Evolutionary conservation across 441 rosid species (phyloP).

Genomic region (Jatropha multifida): DNA sequence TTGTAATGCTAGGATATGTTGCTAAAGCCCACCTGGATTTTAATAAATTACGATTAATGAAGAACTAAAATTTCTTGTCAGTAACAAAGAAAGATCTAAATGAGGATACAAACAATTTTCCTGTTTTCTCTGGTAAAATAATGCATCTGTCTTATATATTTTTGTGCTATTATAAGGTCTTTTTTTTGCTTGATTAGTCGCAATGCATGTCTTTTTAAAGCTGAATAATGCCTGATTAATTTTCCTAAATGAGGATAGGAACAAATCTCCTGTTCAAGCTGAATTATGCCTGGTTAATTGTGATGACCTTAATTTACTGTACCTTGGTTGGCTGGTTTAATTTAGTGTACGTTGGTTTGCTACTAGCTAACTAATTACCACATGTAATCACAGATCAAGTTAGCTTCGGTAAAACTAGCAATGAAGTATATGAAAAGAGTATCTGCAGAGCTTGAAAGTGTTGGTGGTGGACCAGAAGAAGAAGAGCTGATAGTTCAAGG

Average conservation of each 20-base stretch:
- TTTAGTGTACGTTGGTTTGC: background rate
- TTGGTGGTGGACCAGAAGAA: constrained; percentile 71
- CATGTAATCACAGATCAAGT: constrained; percentile 56
- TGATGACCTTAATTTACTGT: background rate
- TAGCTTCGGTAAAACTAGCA: constrained; percentile 88
- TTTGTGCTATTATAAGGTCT: background rate
- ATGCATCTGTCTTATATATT: background rate
- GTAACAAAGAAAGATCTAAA: background rate
- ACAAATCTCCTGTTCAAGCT: no score
- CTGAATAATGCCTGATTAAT: no score
- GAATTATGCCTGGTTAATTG: no score
- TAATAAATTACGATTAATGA: background rate
- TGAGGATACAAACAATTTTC: background rate
- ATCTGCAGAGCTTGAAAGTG: constrained; percentile 74
- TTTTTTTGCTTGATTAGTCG: background rate
- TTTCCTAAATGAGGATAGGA: no score
- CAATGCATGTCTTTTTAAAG: no score
- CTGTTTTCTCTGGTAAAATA: background rate
- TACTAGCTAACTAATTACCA: background rate
- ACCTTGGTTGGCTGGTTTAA: background rate
- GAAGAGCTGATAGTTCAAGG: constrained; percentile 93
- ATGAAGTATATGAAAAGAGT: constrained; percentile 97
- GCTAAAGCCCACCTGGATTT: background rate
- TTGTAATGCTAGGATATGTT: background rate
- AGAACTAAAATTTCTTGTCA: background rate